Conservation (phyloP, 371 early-diverging fungal species). For the Mucor lusitanicus region DNA sequence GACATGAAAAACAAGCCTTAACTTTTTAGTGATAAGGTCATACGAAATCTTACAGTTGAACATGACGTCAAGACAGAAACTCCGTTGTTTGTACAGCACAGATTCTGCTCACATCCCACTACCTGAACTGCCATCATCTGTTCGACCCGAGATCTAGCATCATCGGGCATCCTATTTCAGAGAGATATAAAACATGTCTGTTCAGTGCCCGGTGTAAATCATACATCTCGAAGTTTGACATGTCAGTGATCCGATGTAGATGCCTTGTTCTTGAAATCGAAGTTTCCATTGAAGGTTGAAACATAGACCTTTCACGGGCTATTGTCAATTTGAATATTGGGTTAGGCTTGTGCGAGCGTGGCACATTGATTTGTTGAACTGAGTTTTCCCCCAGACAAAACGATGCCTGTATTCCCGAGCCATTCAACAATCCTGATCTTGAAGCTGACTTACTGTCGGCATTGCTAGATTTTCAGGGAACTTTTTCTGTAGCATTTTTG, state of each 20-base stretch:
- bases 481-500: neutral
- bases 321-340: neutral
- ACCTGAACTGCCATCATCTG: neutral
- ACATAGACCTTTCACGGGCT: neutral
- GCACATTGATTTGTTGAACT: constrained; percentile 3
- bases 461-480: neutral
- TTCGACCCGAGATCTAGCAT: neutral
- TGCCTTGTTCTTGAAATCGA: neutral
- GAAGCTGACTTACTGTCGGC: neutral
- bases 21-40: neutral
- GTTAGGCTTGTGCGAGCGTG: neutral
- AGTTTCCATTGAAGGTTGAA: neutral
- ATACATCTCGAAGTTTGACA: neutral
- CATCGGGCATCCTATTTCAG: neutral
- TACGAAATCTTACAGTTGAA: neutral
- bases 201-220: neutral
- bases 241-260: neutral
- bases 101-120: neutral
- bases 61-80: constrained; percentile 1
- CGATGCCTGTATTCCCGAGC: neutral
- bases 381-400: neutral
- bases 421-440: neutral
- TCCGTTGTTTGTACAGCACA: neutral
- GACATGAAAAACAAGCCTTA: neutral
- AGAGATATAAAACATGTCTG: neutral